These are phyloP conservation scores for Fusarium siculi DNA, from an alignment of 2,329 filamentous ascomycete species.

Conservation along the genomic window DNA sequence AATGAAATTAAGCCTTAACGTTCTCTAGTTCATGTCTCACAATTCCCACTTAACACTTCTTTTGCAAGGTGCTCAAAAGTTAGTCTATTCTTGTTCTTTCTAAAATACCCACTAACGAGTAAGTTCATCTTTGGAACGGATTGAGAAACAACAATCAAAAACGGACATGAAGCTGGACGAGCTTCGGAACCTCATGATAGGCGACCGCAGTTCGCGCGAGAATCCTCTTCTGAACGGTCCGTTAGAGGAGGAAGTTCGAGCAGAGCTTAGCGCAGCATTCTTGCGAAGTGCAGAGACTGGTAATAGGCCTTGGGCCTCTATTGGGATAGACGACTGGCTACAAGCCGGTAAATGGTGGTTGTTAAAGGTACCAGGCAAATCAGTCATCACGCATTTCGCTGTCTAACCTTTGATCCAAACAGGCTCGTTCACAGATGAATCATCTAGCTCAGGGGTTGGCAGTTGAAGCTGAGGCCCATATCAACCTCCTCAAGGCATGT, in stretches of 20 bases:
- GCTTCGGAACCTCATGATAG: rapidly evolving
- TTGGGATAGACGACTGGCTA: rapidly evolving
- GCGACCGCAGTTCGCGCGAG: rapidly evolving
- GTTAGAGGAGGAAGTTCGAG: rapidly evolving
- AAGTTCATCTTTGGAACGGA: background rate
- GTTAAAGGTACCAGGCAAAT: background rate
- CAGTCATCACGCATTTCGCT: too few relatives aligned
- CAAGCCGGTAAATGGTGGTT: rapidly evolving
- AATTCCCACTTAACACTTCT: rapidly evolving
- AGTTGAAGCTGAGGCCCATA: rapidly evolving
- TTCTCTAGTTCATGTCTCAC: rapidly evolving
- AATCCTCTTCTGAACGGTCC: rapidly evolving
- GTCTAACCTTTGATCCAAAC: rapidly evolving
- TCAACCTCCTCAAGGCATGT: rapidly evolving
- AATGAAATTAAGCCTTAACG: rapidly evolving
- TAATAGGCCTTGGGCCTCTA: rapidly evolving
- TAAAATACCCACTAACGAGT: background rate
- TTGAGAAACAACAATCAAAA: background rate
- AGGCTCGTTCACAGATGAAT: rapidly evolving
- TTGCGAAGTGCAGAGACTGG: rapidly evolving
- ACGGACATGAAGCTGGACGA: rapidly evolving
- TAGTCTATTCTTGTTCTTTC: too few relatives aligned
- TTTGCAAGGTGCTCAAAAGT: background rate
- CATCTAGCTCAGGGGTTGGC: rapidly evolving
- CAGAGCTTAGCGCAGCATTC: rapidly evolving